These are phyloP conservation scores for Hylodesmum podocarpum DNA, from an alignment of 306 rosid genomes.

Conservation along the genomic window DNA sequence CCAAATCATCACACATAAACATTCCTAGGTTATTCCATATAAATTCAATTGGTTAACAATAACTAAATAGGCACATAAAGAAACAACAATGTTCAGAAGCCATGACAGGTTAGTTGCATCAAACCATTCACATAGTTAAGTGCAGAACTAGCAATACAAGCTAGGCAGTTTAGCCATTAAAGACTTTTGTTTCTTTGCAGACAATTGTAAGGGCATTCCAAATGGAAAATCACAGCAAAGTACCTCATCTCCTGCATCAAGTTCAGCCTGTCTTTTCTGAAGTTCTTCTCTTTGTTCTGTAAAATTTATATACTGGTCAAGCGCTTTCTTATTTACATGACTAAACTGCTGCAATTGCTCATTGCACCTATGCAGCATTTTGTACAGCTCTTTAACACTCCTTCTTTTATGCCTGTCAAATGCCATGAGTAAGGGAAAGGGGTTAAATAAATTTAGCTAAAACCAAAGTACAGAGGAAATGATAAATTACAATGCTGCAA, in stretches of 20 bases:
- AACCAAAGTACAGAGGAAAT: background rate
- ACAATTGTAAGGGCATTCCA: slow-evolving; percentile 8
- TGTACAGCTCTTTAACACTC: slow-evolving; percentile 74
- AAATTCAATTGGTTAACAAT: slow-evolving; percentile 5
- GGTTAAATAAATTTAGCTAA: background rate
- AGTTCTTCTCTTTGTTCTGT: slow-evolving; percentile 98
- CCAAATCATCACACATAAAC: background rate
- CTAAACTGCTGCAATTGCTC: slow-evolving; percentile 91
- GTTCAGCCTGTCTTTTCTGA: slow-evolving; percentile 95
- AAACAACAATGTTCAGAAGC: slow-evolving; percentile 2
- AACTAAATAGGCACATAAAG: slow-evolving; percentile 11
- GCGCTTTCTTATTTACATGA: slow-evolving; percentile 97
- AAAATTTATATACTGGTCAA: slow-evolving; percentile 92
- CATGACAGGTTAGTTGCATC: background rate
- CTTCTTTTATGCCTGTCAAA: slow-evolving; percentile 73
- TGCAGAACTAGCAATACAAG: background rate
- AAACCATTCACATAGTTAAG: slow-evolving; percentile 8
- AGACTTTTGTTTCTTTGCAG: background rate
- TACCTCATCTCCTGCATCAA: slow-evolving; percentile 96
- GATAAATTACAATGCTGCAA: background rate
- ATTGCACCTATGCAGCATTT: slow-evolving; percentile 87
- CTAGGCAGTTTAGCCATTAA: background rate
- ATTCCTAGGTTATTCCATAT: background rate
- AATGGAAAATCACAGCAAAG: slow-evolving; percentile 12
- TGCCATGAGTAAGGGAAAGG: slow-evolving; percentile 28